A percentile compares a stretch with the other conserved stretches of the same genome.
phyloP scores from a whole-genome alignment of 2,329 filamentous ascomycete species.

The Ophiostoma angusticollis region DNA sequence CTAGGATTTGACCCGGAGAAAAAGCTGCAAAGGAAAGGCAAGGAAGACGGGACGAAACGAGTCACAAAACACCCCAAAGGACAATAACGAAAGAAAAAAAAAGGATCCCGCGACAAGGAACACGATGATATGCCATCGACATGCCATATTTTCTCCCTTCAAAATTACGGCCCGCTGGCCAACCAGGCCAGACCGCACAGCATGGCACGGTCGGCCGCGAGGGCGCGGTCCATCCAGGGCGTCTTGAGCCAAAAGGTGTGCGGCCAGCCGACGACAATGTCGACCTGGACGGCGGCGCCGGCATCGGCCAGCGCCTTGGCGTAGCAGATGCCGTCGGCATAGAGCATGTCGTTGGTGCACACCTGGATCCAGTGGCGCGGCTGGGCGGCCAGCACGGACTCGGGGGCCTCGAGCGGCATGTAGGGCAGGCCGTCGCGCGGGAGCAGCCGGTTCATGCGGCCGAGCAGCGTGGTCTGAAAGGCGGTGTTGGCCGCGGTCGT shows the following conservation, averaged over 20 bases:
- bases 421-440: constrained; percentile 27
- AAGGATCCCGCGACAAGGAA: no score
- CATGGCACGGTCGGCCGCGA: constrained; percentile 29
- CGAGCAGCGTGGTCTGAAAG: constrained; percentile 25
- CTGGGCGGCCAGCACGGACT: constrained; percentile 20
- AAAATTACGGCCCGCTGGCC: constrained; percentile 4
- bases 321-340: constrained; percentile 39
- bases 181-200: constrained; percentile 30
- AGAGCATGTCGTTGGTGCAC: constrained; percentile 37
- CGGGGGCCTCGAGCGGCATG: constrained; percentile 29
- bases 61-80: no score
- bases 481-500: constrained; percentile 24
- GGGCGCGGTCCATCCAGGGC: constrained; percentile 27
- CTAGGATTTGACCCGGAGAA: no score
- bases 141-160: neutral
- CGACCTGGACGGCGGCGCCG: constrained; percentile 27
- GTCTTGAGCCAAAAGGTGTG: constrained; percentile 41
- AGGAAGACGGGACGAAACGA: neutral
- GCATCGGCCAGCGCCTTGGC: constrained; percentile 27
- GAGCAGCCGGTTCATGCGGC: constrained; percentile 21
- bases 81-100: neutral
- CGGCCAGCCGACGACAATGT: constrained; percentile 33
- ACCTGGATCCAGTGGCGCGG: constrained; percentile 36
- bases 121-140: no score
- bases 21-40: no score